Percentiles rank a stretch among this genome's conserved stretches.
Evolutionary conservation across 2,329 filamentous ascomycete species (phyloP).

Genomic region (Thermoascus crustaceus): DNA sequence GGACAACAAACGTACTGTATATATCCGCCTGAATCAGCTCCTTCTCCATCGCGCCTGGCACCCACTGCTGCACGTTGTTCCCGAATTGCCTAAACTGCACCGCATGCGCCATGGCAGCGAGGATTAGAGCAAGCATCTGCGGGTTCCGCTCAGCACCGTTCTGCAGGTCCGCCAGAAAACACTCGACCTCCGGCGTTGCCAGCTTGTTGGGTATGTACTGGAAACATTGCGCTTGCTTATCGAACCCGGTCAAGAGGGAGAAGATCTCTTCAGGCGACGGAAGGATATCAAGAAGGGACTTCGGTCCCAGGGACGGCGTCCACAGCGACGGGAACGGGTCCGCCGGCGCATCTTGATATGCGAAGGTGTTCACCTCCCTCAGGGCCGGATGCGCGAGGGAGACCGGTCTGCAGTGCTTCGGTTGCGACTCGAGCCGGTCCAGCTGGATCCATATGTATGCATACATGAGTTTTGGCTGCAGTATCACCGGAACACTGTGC

Average conservation of each 20-base stretch:
- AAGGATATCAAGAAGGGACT: slow-evolving; percentile 2
- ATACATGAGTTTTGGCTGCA: no score
- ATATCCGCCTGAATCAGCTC: slow-evolving; percentile 1
- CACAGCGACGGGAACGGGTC: slow-evolving; percentile 5
- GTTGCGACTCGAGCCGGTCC: neutral
- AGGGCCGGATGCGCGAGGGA: slow-evolving; percentile 1
- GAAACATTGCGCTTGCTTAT: slow-evolving; percentile 4
- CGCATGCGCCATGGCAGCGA: slow-evolving; percentile 2
- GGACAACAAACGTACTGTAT: neutral
- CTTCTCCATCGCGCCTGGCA: neutral
- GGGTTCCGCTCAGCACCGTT: slow-evolving; percentile 4
- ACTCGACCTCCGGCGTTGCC: neutral
- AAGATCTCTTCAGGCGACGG: slow-evolving; percentile 2
- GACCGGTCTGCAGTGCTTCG: neutral
- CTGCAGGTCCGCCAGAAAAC: neutral
- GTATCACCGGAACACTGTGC: neutral
- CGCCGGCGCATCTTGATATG: slow-evolving; percentile 5
- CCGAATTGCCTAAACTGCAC: neutral
- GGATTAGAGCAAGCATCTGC: slow-evolving; percentile 4
- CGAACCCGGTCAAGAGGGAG: neutral
- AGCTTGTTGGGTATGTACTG: neutral
- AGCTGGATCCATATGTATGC: neutral
- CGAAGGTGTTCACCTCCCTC: neutral
- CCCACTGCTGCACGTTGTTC: neutral
- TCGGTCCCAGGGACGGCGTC: neutral